A percentile compares a stretch with the other conserved stretches of the same genome.
phyloP scores from a whole-genome alignment of 1,284 basidiomycete genomes.

The Erythrobasidium hasegawianum region DNA sequence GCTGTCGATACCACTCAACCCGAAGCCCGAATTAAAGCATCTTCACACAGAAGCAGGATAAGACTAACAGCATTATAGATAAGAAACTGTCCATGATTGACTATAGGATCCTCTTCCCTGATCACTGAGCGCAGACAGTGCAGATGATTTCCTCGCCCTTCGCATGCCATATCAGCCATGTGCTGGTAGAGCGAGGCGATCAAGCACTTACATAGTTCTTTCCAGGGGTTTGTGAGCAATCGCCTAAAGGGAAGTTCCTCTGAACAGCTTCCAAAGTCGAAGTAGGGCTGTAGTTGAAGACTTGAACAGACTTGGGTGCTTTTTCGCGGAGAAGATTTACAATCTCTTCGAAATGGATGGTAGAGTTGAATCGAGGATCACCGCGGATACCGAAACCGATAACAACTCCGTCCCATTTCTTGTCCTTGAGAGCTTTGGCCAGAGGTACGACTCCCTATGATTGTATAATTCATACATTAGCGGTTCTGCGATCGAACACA shows the following conservation, averaged over 20 bases:
- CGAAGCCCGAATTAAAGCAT: too few species aligned
- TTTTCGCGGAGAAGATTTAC: slow-evolving; percentile 5
- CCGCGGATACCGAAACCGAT: slow-evolving; percentile 19
- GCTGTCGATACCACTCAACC: too few species aligned
- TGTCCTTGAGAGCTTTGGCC: not conserved
- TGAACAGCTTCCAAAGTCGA: slow-evolving; percentile 22
- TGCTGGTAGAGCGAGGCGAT: too few species aligned
- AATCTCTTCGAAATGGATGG: slow-evolving; percentile 27
- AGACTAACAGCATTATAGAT: too few species aligned
- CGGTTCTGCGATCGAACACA: not conserved
- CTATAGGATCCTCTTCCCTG: too few species aligned
- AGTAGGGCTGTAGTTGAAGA: slow-evolving; percentile 27
- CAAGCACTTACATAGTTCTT: slow-evolving; percentile 12
- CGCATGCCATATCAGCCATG: too few species aligned
- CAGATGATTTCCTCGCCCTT: too few species aligned
- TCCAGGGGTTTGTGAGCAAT: not conserved
- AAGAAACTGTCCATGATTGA: too few species aligned
- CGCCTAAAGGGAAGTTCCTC: slow-evolving; percentile 6
- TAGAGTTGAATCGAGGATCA: not conserved
- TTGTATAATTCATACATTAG: not conserved
- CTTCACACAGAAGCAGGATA: too few species aligned
- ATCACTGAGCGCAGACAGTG: too few species aligned
- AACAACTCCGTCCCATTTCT: slow-evolving; percentile 22
- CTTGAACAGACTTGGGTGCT: slow-evolving; percentile 1
- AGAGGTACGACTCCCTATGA: slow-evolving; percentile 7